Evolutionary conservation across 2,329 filamentous ascomycete genomes (phyloP).

Genomic region (Daldinia eschscholtzii): DNA sequence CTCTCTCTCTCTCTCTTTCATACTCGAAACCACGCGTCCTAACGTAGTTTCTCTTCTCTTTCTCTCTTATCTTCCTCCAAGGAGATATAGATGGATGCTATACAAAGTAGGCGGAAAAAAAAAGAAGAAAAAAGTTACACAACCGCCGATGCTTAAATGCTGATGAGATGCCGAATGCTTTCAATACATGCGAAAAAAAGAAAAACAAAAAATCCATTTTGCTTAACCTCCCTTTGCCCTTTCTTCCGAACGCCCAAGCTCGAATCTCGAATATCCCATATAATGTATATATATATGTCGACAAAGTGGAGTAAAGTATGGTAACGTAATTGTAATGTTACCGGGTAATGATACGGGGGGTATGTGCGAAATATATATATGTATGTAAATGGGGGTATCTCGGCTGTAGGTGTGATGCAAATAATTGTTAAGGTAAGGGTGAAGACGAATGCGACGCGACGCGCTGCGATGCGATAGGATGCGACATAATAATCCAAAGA

Average conservation of each 20-base stretch:
- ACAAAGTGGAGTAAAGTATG: slow-evolving; percentile 1
- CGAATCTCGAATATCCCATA: background rate
- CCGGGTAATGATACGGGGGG: background rate
- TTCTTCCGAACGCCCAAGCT: slow-evolving; percentile 10
- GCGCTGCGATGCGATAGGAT: background rate
- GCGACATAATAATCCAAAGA: slow-evolving; percentile 9
- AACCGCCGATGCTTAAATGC: slow-evolving; percentile 1
- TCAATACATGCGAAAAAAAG: background rate
- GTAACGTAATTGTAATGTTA: slow-evolving; percentile 13
- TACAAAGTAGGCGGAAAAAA: background rate
- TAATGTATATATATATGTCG: background rate
- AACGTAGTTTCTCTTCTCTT: background rate
- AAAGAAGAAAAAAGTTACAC: background rate
- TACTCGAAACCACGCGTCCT: background rate
- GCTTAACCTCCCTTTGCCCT: background rate
- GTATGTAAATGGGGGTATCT: slow-evolving; percentile 25
- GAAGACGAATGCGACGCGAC: too few species aligned
- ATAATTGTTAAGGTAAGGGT: too few species aligned
- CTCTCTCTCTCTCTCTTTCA: background rate
- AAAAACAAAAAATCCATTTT: background rate
- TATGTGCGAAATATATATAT: slow-evolving; percentile 9
- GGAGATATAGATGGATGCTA: background rate
- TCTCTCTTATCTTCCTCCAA: slow-evolving; percentile 6
- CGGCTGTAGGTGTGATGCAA: slow-evolving; percentile 13
- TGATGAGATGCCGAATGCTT: slow-evolving; percentile 10